Base-by-base conservation (phyloP, 495 filamentous ascomycete species). In the Aspergillus saccharolyticus region DNA sequence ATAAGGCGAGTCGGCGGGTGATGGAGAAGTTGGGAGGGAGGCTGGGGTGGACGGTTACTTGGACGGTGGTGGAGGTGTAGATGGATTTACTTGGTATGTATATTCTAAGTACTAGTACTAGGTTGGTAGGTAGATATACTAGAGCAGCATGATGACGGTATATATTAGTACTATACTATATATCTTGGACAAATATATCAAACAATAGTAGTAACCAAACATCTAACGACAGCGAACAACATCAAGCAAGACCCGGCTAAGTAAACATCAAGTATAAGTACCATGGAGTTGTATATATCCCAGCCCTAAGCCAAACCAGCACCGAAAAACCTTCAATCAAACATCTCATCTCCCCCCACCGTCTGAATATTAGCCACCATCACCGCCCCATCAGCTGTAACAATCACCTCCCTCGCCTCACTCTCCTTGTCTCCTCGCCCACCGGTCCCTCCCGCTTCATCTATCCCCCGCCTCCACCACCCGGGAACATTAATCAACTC, bases 21-120 rank as follows among this genome's bases (percentile, higher is more conserved):
- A 81, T 81, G 74, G 74, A 72, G 59, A 75, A 72, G 61, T 52
- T 81, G 48, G 80, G 80, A 4, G 74, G 74, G 5, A 56, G 60
- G 59, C 59, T 73, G 9, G 59, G 64, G 43, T 72, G 71, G 58
- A 64, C 65, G 24, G 69, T 69, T 48, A 63, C 68, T 16, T 82
- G 78, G 74, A 62, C 72, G 12, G 65, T 73, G 24, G 62, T 81
- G 55, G 77, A 81, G 47, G 59, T 44, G 25, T 25, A n/a, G n/a
- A n/a, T n/a, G n/a, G n/a, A n/a, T 50, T 7, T 12, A 28, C 12
- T 22, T 49, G 16, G 16, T 49, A 22, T 1, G n/a, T 21, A 49
- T 24, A 49, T 14, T 21, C 20, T 45, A 20, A 14, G 22, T 48
- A 48, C 44, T 47, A n/a, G n/a, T n/a, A n/a, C n/a, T n/a, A n/a